These are phyloP conservation scores for Paramyrothecium sp. DNA, from an alignment of 2,329 filamentous ascomycete genomes.

Conservation along the genomic window DNA sequence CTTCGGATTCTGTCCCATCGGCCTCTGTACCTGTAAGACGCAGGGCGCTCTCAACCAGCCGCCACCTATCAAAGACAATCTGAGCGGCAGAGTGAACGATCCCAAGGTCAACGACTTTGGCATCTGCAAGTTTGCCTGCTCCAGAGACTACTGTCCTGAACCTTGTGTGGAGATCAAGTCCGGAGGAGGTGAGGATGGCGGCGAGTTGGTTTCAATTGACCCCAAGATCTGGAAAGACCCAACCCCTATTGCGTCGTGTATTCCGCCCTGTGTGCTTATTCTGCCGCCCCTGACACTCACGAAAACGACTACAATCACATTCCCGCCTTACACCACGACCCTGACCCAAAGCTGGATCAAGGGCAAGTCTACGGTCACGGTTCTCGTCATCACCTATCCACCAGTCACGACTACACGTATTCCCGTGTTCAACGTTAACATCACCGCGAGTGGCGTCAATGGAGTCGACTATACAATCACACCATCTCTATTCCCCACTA, in stretches of 20 bases:
- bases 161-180: too few species aligned
- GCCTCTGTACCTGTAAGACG: not conserved
- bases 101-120: not conserved
- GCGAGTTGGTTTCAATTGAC: not conserved
- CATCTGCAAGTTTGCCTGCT: not conserved
- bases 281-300: constrained; percentile 1
- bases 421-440: too few species aligned
- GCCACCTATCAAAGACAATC: not conserved
- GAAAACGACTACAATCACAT: not conserved
- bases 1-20: not conserved
- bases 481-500: too few species aligned
- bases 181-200: too few species aligned
- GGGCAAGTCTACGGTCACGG: too few species aligned
- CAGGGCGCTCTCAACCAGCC: not conserved
- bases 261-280: constrained; percentile 1
- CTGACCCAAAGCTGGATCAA: not conserved
- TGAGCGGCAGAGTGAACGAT: not conserved
- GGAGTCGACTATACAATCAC: too few species aligned
- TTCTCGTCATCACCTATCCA: too few species aligned
- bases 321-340: constrained; percentile 1
- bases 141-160: not conserved
- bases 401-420: too few species aligned
- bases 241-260: not conserved
- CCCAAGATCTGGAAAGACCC: constrained; percentile 1
- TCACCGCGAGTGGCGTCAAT: too few species aligned